A percentile compares a stretch with the other conserved stretches of the same genome.
These are phyloP conservation scores for Chlorella sp. DNA, from an alignment of 139 green algal species.

Conservation along the genomic window DNA sequence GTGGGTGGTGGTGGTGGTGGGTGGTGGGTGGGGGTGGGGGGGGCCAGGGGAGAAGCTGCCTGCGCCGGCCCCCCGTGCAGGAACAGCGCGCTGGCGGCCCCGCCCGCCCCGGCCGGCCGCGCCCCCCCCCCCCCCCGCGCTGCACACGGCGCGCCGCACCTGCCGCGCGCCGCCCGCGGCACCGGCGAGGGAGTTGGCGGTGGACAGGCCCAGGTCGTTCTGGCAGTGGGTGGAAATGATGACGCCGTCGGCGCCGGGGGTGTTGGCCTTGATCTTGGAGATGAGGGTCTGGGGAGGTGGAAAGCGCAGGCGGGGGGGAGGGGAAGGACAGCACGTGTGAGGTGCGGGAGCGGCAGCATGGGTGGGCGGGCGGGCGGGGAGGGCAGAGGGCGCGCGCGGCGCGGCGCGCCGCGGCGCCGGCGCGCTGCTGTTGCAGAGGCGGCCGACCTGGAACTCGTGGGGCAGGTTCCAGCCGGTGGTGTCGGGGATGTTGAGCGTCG, in stretches of 20 bases:
- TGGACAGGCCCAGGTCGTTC: conserved; percentile 97
- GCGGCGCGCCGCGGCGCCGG: too few relatives aligned
- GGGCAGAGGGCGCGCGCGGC: background rate
- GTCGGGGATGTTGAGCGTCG: conserved; percentile 99
- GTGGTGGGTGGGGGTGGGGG: background rate
- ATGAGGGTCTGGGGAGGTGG: conserved; percentile 69
- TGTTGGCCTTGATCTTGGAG: conserved; percentile 86
- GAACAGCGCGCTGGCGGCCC: too few relatives aligned
- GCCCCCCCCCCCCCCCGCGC: too few relatives aligned
- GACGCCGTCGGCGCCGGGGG: conserved; percentile 74
- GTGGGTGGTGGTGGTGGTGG: too few relatives aligned
- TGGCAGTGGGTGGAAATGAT: conserved; percentile 99
- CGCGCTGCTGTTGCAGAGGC: too few relatives aligned
- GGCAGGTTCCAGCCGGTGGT: conserved; percentile 96
- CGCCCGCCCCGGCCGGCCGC: too few relatives aligned
- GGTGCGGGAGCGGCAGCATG: background rate
- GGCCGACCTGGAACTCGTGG: conserved; percentile 87
- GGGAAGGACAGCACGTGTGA: background rate
- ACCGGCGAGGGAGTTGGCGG: conserved; percentile 92
- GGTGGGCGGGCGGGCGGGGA: background rate
- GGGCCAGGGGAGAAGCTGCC: background rate
- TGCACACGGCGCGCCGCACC: too few relatives aligned
- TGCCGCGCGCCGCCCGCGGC: conserved; percentile 50
- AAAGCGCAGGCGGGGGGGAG: background rate
- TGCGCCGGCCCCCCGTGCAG: background rate